phyloP scores from a whole-genome alignment of 202 grass and related monocot species.

The Schoenoplectus tabernaemontani region DNA sequence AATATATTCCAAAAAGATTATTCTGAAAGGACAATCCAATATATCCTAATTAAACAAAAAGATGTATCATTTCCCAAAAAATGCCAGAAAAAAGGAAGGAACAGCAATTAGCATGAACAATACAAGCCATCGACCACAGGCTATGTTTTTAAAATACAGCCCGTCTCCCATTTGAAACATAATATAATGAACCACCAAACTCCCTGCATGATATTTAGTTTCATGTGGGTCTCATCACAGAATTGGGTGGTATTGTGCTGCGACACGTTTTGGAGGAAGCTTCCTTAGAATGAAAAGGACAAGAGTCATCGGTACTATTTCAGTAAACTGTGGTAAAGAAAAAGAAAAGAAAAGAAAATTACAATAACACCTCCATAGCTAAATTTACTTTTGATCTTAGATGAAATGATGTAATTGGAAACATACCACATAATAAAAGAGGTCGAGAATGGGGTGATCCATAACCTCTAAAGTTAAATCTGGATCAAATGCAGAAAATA shows the following conservation, averaged over 20 bases:
- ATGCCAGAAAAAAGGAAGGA: neutral
- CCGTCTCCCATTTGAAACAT: constrained; percentile 19
- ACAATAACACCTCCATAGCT: constrained; percentile 10
- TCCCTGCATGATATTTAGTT: constrained; percentile 3
- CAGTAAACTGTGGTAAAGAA: constrained; percentile 50
- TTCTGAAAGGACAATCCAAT: neutral
- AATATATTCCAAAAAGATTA: neutral
- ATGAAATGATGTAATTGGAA: neutral
- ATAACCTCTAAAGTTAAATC: constrained; percentile 72
- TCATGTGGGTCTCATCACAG: constrained; percentile 31
- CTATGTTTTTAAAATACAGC: constrained; percentile 33
- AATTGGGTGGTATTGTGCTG: constrained; percentile 83
- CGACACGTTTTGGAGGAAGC: constrained; percentile 82
- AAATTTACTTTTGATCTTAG: neutral
- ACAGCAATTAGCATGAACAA: constrained; percentile 11
- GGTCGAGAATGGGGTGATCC: constrained; percentile 84
- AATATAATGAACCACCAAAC: constrained; percentile 25
- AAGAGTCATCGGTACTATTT: constrained; percentile 83
- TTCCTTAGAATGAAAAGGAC: constrained; percentile 92
- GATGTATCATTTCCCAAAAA: neutral
- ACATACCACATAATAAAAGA: constrained; percentile 82
- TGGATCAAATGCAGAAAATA: constrained; percentile 64
- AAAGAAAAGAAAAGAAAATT: neutral
- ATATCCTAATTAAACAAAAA: neutral
- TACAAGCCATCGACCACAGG: constrained; percentile 19